phyloP scores from a whole-genome alignment of 2,329 filamentous ascomycete species.

The Trematosphaeria pertusa region DNA sequence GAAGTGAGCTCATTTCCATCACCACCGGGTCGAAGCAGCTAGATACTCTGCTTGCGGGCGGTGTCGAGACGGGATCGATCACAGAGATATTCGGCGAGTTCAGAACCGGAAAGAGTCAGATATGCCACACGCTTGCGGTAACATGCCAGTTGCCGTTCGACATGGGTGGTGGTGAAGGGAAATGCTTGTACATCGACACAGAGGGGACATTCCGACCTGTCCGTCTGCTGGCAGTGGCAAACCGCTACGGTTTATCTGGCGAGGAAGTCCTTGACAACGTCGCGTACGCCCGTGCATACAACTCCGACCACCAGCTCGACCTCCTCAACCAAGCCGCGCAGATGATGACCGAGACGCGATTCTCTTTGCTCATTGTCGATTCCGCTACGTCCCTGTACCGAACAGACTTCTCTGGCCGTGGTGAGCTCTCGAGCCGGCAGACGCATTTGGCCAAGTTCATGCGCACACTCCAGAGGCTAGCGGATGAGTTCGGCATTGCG shows the following conservation, averaged over 20 bases:
- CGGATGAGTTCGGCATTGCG: slow-evolving; percentile 88
- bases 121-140: slow-evolving; percentile 97
- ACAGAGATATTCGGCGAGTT: slow-evolving; percentile 99
- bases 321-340: slow-evolving; percentile 92
- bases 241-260: slow-evolving; percentile 90
- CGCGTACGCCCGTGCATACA: slow-evolving; percentile 96
- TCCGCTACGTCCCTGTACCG: slow-evolving; percentile 94
- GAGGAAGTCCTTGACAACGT: slow-evolving; percentile 99
- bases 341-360: slow-evolving; percentile 99
- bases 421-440: slow-evolving; percentile 92
- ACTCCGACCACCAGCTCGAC: slow-evolving; percentile 96
- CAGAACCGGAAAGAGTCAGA: slow-evolving; percentile 96
- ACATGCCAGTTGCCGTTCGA: slow-evolving; percentile 98
- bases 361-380: slow-evolving; percentile 94
- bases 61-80: slow-evolving; percentile 95
- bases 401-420: slow-evolving; percentile 95
- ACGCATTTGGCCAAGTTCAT: slow-evolving; percentile 89
- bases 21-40: slow-evolving; percentile 98
- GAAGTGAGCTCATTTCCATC: slow-evolving; percentile 96
- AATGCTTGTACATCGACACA: slow-evolving; percentile 98
- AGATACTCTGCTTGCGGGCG: slow-evolving; percentile 91
- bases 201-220: slow-evolving; percentile 95
- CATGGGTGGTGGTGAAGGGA: slow-evolving; percentile 98
- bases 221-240: slow-evolving; percentile 87
- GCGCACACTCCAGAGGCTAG: slow-evolving; percentile 79